phyloP scores from a whole-genome alignment of 176 grass and related monocot species.

The sorghum (Sorghum bicolor) region DNA sequence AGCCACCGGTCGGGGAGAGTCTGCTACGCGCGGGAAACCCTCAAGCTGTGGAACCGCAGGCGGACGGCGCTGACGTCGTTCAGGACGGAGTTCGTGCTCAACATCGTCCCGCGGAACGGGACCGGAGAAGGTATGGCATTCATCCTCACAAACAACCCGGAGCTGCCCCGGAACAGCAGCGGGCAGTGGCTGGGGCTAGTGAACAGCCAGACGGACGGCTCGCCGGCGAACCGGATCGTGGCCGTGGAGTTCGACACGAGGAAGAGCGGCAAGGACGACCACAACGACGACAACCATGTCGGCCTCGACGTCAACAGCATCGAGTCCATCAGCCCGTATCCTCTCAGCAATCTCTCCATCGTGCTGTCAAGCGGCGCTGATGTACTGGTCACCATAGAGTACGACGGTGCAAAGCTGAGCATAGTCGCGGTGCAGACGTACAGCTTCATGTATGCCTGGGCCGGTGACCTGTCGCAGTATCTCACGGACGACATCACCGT shows the following conservation, averaged over 20 bases:
- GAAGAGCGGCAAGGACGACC: conserved; percentile 27
- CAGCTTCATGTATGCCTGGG: rapidly evolving
- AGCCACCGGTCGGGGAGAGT: conserved; percentile 33
- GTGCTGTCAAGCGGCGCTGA: conserved; percentile 20
- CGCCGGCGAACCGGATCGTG: conserved; percentile 21
- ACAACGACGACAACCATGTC: conserved; percentile 47
- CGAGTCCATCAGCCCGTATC: not conserved
- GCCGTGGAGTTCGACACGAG: conserved; percentile 61
- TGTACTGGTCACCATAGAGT: not conserved
- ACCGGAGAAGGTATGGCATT: conserved; percentile 52
- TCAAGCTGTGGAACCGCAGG: conserved; percentile 31
- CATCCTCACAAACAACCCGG: conserved; percentile 44
- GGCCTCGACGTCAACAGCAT: conserved; percentile 46
- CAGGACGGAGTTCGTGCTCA: conserved; percentile 36
- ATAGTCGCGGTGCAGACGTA: not conserved
- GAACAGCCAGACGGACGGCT: conserved; percentile 21
- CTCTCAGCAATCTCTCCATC: conserved; percentile 35
- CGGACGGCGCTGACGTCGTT: conserved; percentile 29
- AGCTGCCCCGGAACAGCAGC: conserved; percentile 35
- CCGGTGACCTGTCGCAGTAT: not conserved
- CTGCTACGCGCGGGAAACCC: conserved; percentile 16
- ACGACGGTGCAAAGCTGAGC: not conserved
- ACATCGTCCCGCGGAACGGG: conserved; percentile 32
- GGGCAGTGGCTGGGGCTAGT: conserved; percentile 43
- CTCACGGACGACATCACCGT: conserved; percentile 12